Conservation (phyloP, 176 grass and related monocot species). For the Triticum monococcum region DNA sequence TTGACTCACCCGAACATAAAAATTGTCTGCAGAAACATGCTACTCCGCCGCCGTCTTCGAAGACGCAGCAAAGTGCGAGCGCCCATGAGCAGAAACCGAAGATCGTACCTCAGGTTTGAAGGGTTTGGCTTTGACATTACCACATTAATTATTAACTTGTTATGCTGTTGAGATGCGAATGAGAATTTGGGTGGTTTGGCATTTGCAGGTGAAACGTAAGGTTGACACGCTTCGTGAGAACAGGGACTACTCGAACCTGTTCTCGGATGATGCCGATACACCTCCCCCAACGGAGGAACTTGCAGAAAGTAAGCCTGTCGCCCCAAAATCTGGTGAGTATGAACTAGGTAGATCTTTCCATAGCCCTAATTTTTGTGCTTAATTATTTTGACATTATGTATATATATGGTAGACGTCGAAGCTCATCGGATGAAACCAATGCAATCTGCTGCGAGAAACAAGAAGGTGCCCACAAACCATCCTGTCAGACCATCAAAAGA, state of each 20-base stretch:
- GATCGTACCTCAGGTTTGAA: constrained; percentile 53
- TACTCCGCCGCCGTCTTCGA: constrained; percentile 16
- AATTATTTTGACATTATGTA: neutral
- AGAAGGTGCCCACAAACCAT: neutral
- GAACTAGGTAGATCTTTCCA: neutral
- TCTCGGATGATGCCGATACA: constrained; percentile 67
- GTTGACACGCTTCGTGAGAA: constrained; percentile 63
- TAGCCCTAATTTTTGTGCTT: neutral
- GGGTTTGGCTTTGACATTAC: constrained; percentile 10
- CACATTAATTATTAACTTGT: neutral
- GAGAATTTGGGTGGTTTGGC: neutral
- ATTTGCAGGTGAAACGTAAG: constrained; percentile 66
- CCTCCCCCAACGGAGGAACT: constrained; percentile 22
- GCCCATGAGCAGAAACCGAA: constrained; percentile 41
- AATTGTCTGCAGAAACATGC: constrained; percentile 40
- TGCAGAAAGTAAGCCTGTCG: neutral
- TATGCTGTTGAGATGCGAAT: constrained; percentile 3
- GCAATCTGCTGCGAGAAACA: constrained; percentile 15
- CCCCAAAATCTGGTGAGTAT: constrained; percentile 51
- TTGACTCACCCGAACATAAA: neutral
- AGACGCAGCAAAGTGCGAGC: constrained; percentile 3
- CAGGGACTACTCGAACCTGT: constrained; percentile 72
- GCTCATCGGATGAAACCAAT: constrained; percentile 1
- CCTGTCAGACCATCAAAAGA: constrained; percentile 12
- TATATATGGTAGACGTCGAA: constrained; percentile 13